phyloP scores from a whole-genome alignment of 805 yeast genomes.

The Metschnikowia colocasiae region DNA sequence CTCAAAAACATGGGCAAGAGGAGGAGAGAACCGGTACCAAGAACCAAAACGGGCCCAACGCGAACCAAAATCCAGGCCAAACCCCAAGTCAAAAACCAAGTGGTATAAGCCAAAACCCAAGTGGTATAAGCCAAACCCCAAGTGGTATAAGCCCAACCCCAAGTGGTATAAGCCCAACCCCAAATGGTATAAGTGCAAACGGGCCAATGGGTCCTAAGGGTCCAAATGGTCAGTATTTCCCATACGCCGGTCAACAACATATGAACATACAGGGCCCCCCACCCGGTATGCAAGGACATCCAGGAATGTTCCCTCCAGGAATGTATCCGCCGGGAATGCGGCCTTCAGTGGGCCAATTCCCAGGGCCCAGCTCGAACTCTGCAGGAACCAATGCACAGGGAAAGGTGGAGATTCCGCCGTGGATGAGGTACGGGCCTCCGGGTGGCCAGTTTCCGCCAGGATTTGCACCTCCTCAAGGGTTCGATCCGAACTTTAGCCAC shows the following conservation, averaged over 20 bases:
- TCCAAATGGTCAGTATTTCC: conserved; percentile 2
- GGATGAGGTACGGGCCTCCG: conserved; percentile 16
- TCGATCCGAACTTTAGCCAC: conserved; percentile 4
- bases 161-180: neutral
- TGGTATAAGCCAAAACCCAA: neutral
- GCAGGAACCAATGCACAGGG: conserved; percentile 1
- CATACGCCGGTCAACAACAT: conserved; percentile 6
- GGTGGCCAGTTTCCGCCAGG: conserved; percentile 11
- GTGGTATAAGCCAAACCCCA: neutral
- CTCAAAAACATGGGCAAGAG: neutral
- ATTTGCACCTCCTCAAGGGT: conserved; percentile 10
- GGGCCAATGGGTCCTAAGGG: neutral
- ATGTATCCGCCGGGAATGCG: conserved; percentile 33
- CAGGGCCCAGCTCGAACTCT: conserved; percentile 4
- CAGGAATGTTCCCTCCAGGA: conserved; percentile 29
- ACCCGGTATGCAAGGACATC: conserved; percentile 8
- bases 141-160: neutral
- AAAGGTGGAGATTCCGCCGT: conserved; percentile 12
- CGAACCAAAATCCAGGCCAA: neutral
- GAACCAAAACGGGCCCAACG: neutral
- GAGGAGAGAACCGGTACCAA: neutral
- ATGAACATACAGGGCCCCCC: conserved; percentile 10
- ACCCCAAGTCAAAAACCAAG: neutral
- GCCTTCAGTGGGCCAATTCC: conserved; percentile 14
- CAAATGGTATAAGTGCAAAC: neutral